phyloP scores from a whole-genome alignment of 2,329 filamentous ascomycete species.

The Phialocephala subalpina region DNA sequence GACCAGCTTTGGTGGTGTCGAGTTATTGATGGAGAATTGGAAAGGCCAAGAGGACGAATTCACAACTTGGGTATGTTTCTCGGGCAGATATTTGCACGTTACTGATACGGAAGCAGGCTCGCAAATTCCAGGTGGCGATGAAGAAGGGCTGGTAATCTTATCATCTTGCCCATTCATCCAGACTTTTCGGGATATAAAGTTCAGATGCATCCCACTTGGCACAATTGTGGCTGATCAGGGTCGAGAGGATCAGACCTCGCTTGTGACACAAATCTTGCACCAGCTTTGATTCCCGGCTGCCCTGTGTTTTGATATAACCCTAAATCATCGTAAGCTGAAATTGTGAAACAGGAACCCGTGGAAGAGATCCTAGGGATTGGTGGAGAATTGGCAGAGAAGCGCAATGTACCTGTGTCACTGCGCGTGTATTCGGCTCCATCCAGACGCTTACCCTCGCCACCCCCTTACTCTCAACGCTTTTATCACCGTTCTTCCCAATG shows the following conservation, averaged over 20 bases:
- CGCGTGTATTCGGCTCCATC: background rate
- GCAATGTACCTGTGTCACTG: background rate
- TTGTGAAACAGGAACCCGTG: background rate
- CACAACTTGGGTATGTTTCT: slow-evolving; percentile 67
- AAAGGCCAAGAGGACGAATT: slow-evolving; percentile 76
- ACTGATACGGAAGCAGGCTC: slow-evolving; percentile 32
- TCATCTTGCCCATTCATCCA: background rate
- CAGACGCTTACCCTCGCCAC: background rate
- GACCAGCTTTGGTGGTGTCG: slow-evolving; percentile 63
- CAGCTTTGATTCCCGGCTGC: background rate
- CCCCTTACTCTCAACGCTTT: slow-evolving; percentile 13
- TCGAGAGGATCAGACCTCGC: background rate
- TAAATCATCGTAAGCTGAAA: slow-evolving; percentile 8
- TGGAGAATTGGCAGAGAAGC: background rate
- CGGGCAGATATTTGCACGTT: background rate
- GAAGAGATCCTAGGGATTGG: background rate
- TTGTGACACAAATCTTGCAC: slow-evolving; percentile 6
- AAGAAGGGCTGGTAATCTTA: slow-evolving; percentile 23
- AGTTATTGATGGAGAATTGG: slow-evolving; percentile 68
- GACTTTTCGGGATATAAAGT: background rate
- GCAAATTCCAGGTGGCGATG: slow-evolving; percentile 41
- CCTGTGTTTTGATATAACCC: slow-evolving; percentile 1
- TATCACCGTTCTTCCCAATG: background rate
- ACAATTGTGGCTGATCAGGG: background rate
- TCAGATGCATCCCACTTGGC: background rate